Conservation (phyloP, 805 yeast species). For the Ogataea methylovora region DNA sequence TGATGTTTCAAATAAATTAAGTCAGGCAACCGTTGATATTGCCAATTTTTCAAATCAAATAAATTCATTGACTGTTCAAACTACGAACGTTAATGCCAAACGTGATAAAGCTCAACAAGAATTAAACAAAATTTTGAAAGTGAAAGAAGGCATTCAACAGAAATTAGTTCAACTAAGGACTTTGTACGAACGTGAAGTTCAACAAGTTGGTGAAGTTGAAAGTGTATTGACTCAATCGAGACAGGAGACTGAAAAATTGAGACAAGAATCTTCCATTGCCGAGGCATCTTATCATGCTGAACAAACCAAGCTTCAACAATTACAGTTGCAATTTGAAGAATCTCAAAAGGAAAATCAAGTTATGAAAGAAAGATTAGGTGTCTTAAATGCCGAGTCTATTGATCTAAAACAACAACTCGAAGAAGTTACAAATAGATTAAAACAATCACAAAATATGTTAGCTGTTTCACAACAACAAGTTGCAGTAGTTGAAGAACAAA, state of each 20-base stretch:
- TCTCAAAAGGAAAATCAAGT: constrained; percentile 61
- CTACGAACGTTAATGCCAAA: constrained; percentile 61
- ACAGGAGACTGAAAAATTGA: constrained; percentile 59
- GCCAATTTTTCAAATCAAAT: constrained; percentile 85
- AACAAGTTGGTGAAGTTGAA: constrained; percentile 70
- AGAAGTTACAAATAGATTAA: constrained; percentile 43
- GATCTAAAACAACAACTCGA: constrained; percentile 52
- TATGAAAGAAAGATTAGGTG: constrained; percentile 62
- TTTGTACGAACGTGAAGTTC: constrained; percentile 72
- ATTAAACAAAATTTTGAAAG: constrained; percentile 53
- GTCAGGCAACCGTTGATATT: constrained; percentile 76
- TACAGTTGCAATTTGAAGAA: constrained; percentile 53
- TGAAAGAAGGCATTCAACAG: constrained; percentile 66
- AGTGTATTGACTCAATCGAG: constrained; percentile 48
- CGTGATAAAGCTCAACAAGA: constrained; percentile 73
- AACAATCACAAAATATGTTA: constrained; percentile 54
- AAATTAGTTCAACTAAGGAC: constrained; percentile 60
- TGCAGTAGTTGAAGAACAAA: constrained; percentile 46
- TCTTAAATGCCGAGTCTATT: constrained; percentile 57
- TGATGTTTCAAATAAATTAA: constrained; percentile 60
- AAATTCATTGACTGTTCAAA: constrained; percentile 68
- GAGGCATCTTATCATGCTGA: constrained; percentile 75
- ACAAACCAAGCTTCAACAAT: constrained; percentile 53
- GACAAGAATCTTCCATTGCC: constrained; percentile 64
- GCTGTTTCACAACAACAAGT: constrained; percentile 67